These are phyloP conservation scores for Pelargonium cotyledonis DNA, from an alignment of 441 rosid species.

Conservation along the genomic window DNA sequence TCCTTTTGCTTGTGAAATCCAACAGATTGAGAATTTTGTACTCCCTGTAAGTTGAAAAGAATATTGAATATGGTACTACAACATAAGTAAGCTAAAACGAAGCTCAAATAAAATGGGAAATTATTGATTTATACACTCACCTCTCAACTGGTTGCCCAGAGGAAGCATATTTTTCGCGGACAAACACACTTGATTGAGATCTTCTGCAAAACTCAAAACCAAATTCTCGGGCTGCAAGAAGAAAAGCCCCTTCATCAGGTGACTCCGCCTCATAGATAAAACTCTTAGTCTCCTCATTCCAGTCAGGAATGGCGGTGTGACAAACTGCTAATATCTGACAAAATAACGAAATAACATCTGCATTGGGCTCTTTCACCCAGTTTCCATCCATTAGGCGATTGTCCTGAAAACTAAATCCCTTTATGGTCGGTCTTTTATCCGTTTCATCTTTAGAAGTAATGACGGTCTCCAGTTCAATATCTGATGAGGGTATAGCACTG, in stretches of 20 bases:
- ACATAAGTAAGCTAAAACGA: slow-evolving; percentile 14
- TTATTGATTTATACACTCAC: slow-evolving; percentile 24
- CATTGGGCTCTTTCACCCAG: slow-evolving; percentile 44
- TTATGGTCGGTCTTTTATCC: slow-evolving; percentile 27
- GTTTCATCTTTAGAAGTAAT: slow-evolving; percentile 35
- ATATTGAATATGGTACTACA: neutral
- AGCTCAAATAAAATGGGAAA: slow-evolving; percentile 1
- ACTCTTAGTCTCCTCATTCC: slow-evolving; percentile 43
- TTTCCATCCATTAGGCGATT: slow-evolving; percentile 56
- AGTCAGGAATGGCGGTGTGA: slow-evolving; percentile 70
- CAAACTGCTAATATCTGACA: slow-evolving; percentile 56
- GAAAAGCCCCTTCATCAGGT: slow-evolving; percentile 76
- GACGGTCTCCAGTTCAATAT: slow-evolving; percentile 69
- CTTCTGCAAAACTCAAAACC: slow-evolving; percentile 65
- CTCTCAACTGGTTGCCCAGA: slow-evolving; percentile 50
- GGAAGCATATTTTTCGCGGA: slow-evolving; percentile 42
- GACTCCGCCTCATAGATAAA: slow-evolving; percentile 70
- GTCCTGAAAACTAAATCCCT: slow-evolving; percentile 62
- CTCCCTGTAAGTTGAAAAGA: slow-evolving; percentile 32
- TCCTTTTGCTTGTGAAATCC: slow-evolving; percentile 57
- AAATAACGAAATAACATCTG: slow-evolving; percentile 49
- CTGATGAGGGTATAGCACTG: slow-evolving; percentile 32
- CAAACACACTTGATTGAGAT: slow-evolving; percentile 46
- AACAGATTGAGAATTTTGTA: slow-evolving; percentile 44
- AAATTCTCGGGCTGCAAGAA: slow-evolving; percentile 64